Base-by-base conservation (phyloP, 176 grass and related monocot genomes). In the Triticum dicoccoides region DNA sequence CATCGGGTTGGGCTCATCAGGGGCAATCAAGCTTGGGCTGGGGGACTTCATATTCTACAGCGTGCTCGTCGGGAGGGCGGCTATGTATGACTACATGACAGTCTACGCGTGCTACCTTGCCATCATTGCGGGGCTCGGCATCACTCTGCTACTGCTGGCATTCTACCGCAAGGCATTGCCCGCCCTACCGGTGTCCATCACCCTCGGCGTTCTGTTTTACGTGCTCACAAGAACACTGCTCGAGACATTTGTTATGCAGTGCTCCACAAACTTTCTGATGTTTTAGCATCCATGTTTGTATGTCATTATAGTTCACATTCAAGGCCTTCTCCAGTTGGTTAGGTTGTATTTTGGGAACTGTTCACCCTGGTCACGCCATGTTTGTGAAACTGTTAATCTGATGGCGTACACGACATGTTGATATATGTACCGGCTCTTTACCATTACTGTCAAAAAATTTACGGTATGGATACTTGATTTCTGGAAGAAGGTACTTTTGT, bases 41-140 rank as follows among this genome's bases (percentile, higher is more conserved):
- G 93, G 96, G 23, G 96, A 98, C 77, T 98, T 98, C 82, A 98
- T 98, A 82, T 98, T 96, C 88, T 98, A 98, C 65, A 96, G 96
- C 4, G 93, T 98, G 44, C 82, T 98, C 35, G 96, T 98, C 0
- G 96, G 96, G 58, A 89, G 96, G 77, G 93, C 96, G 5, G 93
- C 96, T 30, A 89, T 94, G 82, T 98, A 95, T 4, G 93, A 98
- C 64, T 98, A 90, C 87, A 98, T 94, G 91, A 95, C 96, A 44
- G 93, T 96, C 35, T 98, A 98, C 3, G 85, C 91, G 3, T 93
- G 91, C 61, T 93, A 93, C 73, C 91, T 93, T 68, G 91, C 91
- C 54, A 93, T 93, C 74, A 93, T 93, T 73, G 91, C 91, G 52
- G 91, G 91, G 34, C 88, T 93, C n/a, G 91, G 91, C 18, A 18